Base-by-base conservation (phyloP, 2,329 filamentous ascomycete species). In the Chrysoporthe puriensis region DNA sequence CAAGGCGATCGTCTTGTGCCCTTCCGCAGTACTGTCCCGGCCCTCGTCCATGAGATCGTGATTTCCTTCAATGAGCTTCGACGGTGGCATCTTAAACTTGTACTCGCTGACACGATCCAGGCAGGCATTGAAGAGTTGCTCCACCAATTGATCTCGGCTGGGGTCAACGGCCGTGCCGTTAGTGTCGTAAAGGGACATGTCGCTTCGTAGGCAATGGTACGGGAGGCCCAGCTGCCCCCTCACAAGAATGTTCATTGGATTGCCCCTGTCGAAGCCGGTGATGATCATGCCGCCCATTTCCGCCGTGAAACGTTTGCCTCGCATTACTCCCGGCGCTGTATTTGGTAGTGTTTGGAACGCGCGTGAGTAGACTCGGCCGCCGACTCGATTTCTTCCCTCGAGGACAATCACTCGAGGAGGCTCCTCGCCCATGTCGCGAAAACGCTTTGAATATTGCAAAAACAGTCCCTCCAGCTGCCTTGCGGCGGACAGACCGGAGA, bases 231-330 rank as follows among this genome's bases (percentile, higher is more conserved):
- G 85, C 78, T 99, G 96, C 18, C 93, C 94, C 72, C 96, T 90
- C 66, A 99, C 90, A 69, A 99, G 88, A 61, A 94, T 88, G 76
- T 97, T 96, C 73, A 99, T 82, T 5, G 96, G 96, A 73, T 99
- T 99, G 21, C 96, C 96, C 72, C 93, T 88, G 72, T 98, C 94
- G 76, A 98, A 99, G 0, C 96, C 96, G 44, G 96, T 97, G 70
- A 99, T 94, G 69, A 99, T 98, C 85, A 99, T 97, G 66, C 95
- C 96, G 40, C 96, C 96, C 90, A 97, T 96, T 77, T 99, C 96
- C 43, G 93, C 96, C 26, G 94, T 98, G 75, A 91, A 91, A 62
- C 88, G 83, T 70, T 84, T 86, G 9, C 83, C 85, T 80, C 77
- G 85, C 87, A 79, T 76, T 72, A 70, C 54, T 2, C 69, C 69